Base-by-base conservation (phyloP, 768 basidiomycete genomes). In the Mycena floridula region DNA sequence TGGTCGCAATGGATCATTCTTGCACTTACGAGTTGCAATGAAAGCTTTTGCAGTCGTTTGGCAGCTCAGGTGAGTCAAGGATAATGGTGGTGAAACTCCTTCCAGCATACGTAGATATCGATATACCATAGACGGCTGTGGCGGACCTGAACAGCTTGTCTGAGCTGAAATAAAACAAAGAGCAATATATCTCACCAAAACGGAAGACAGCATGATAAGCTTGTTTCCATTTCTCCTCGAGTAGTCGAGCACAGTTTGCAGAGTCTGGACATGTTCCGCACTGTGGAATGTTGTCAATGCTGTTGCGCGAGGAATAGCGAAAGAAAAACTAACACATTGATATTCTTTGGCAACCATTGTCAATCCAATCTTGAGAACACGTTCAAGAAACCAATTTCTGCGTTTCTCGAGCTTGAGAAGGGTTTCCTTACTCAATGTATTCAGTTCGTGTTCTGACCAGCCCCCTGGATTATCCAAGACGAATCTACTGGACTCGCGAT, bases 201-300 rank as follows among this genome's bases (percentile, higher is more conserved):
- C 91, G 79, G 60, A 90, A 89, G 7, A 91, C 83, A 16, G 89
- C 79, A 35, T 82, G 76, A 55, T 93, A 93, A 0, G 89, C 91
- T 55, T 89, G 88, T 32, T 81, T 70, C 91, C 92, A 97, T 59
- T 94, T 95, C 48, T 97, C 93, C 53, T 95, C 92, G 7, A 96
- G 73, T 4, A 88, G 64, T 11, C 83, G 79, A 15, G 93, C 94
- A 58, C 93, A 97, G 15, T 62, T 73, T 0, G 72, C 36, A 5
- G 89, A 65, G 50, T 97, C 93, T 8, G 89, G 89, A 59, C 93
- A 97, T 6, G 89, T 82, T 2, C 76, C 59, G 48, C 89, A 90
- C 91, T 94, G 55, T 13, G 42, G 35, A 32, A 37, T 30, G 5
- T 45, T 44, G 35, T 42, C n/a, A n/a, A n/a, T n/a, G n/a, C n/a